Conservation (phyloP, 2,329 filamentous ascomycete genomes). For the Dactylellina leptospora region DNA sequence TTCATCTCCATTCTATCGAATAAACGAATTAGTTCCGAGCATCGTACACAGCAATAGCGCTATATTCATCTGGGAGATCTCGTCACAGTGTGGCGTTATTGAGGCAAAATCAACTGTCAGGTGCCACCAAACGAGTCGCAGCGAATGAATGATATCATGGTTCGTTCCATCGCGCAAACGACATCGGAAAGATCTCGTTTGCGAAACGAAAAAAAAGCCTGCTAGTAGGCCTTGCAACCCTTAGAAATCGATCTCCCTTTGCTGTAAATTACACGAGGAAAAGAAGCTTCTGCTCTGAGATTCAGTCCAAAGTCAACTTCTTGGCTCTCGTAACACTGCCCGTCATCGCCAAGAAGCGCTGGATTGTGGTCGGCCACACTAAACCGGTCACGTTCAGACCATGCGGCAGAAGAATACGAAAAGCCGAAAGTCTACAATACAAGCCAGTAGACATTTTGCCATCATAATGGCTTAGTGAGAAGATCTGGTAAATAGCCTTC, state of each 20-base stretch:
- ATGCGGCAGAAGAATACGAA: no score
- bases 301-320: not conserved
- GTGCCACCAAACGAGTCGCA: not conserved
- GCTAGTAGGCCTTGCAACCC: conserved; percentile 17
- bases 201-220: not conserved
- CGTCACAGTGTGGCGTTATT: no score
- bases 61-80: no score
- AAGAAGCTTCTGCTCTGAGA: not conserved
- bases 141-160: conserved; percentile 5
- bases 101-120: no score
- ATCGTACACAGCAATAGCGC: no score
- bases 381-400: not conserved
- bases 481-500: not conserved
- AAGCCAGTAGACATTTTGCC: no score
- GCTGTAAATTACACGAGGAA: conserved; percentile 3
- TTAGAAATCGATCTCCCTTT: not conserved
- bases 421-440: no score
- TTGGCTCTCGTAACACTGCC: conserved; percentile 36
- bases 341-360: conserved; percentile 23
- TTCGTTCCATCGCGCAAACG: not conserved
- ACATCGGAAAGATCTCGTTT: not conserved
- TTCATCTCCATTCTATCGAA: no score
- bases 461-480: conserved; percentile 12
- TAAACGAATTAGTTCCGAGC: no score
- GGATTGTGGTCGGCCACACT: not conserved